These are phyloP conservation scores for Gloeophyllum trabeum DNA, from an alignment of 768 basidiomycete species.

Conservation along the genomic window DNA sequence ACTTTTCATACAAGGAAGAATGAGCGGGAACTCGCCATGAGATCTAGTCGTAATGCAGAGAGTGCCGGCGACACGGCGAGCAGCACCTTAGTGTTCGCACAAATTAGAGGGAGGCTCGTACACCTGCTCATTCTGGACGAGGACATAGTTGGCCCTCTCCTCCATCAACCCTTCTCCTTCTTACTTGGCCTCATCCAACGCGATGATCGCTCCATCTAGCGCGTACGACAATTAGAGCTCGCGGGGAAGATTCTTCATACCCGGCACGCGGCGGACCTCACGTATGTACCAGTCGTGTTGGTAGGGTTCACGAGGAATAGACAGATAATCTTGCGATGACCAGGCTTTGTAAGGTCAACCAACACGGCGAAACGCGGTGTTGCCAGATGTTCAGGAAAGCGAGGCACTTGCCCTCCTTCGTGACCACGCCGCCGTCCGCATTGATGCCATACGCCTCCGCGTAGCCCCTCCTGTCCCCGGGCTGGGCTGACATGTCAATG, in stretches of 20 bases:
- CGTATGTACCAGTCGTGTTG: conserved; percentile 8
- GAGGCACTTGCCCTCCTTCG: conserved; percentile 18
- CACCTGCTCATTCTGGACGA: not conserved
- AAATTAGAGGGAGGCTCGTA: not conserved
- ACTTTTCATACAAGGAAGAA: too few species aligned
- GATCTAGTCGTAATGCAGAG: too few species aligned
- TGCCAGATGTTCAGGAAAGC: conserved; percentile 23
- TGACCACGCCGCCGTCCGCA: conserved; percentile 15
- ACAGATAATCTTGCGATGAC: conserved; percentile 27
- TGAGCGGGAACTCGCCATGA: too few species aligned
- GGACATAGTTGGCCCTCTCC: not conserved
- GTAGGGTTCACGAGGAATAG: conserved; percentile 26
- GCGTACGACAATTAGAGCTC: conserved; percentile 15
- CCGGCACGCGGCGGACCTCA: conserved; percentile 1
- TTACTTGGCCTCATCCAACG: conserved; percentile 17
- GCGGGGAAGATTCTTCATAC: conserved; percentile 10
- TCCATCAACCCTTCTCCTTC: conserved; percentile 20
- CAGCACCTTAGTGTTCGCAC: not conserved
- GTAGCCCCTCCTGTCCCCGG: not conserved
- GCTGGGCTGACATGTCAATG: not conserved
- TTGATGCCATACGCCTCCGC: not conserved
- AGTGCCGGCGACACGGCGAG: too few species aligned
- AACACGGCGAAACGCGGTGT: conserved; percentile 24
- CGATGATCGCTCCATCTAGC: conserved; percentile 14
- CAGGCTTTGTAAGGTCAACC: conserved; percentile 21